A percentile compares a stretch with the other conserved stretches of the same genome.
These are phyloP conservation scores for Penicillium macrosclerotiorum DNA, from an alignment of 495 filamentous ascomycete genomes.

Conservation along the genomic window DNA sequence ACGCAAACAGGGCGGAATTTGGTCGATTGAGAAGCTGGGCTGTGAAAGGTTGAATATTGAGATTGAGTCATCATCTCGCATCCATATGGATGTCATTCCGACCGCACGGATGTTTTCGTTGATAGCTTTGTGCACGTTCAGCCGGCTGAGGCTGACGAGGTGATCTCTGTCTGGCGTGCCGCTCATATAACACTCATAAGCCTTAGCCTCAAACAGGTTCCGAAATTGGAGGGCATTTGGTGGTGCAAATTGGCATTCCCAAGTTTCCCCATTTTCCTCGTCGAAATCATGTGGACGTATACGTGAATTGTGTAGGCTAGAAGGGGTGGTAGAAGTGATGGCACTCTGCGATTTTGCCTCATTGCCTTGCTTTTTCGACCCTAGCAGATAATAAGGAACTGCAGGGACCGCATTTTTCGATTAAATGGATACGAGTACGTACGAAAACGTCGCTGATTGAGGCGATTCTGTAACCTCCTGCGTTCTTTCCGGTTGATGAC, in stretches of 20 bases:
- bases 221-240: conserved; percentile 1
- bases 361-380: conserved; percentile 1
- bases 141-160: conserved; percentile 11
- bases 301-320: neutral
- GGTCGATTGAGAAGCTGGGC: conserved; percentile 9
- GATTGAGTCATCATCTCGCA: conserved; percentile 17
- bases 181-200: conserved; percentile 4
- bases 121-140: conserved; percentile 22
- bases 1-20: conserved; percentile 22
- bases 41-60: conserved; percentile 25
- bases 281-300: neutral
- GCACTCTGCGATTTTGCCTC: neutral
- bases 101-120: conserved; percentile 13
- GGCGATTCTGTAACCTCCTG: conserved; percentile 20
- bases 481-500: conserved; percentile 12
- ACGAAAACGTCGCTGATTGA: conserved; percentile 21
- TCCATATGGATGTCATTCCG: conserved; percentile 18
- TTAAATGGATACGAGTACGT: neutral
- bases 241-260: conserved; percentile 20
- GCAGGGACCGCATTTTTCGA: neutral
- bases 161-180: conserved; percentile 17
- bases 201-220: conserved; percentile 5
- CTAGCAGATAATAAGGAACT: neutral
- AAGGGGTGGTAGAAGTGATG: neutral
- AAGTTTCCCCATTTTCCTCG: neutral